phyloP scores from a whole-genome alignment of 345 rosid species.

The Gossypioides kirkii region DNA sequence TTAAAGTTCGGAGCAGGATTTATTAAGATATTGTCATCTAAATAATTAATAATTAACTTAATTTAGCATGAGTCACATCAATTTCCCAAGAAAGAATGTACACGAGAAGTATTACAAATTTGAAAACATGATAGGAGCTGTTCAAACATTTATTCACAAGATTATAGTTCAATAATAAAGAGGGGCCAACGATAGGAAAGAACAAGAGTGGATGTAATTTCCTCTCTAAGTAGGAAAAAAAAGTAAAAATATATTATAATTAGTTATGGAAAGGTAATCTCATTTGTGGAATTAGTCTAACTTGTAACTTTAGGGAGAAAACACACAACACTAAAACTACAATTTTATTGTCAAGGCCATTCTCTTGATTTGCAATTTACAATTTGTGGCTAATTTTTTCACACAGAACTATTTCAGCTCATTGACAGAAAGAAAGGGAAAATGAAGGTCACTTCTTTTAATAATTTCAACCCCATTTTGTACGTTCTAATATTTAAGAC shows the following conservation, averaged over 20 bases:
- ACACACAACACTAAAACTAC: neutral
- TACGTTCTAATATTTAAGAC: neutral
- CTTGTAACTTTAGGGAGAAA: no score
- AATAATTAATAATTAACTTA: neutral
- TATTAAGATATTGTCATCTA: no score
- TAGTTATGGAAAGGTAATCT: no score
- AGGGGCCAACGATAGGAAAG: no score
- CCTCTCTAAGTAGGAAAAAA: no score
- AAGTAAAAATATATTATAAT: no score
- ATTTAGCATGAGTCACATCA: neutral
- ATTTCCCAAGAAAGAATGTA: no score
- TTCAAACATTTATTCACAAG: neutral
- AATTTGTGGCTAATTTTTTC: slow-evolving; percentile 1
- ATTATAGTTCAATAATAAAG: no score
- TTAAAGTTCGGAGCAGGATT: no score
- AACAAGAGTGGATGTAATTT: no score
- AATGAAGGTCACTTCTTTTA: neutral
- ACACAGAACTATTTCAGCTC: neutral
- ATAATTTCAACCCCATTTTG: neutral
- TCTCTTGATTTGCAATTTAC: neutral
- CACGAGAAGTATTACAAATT: neutral
- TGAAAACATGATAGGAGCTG: neutral
- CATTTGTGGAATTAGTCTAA: no score
- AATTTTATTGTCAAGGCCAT: neutral
- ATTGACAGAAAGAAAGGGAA: neutral